phyloP scores from a whole-genome alignment of 352 stramenopile species.

The Thalassiosira hispida region DNA sequence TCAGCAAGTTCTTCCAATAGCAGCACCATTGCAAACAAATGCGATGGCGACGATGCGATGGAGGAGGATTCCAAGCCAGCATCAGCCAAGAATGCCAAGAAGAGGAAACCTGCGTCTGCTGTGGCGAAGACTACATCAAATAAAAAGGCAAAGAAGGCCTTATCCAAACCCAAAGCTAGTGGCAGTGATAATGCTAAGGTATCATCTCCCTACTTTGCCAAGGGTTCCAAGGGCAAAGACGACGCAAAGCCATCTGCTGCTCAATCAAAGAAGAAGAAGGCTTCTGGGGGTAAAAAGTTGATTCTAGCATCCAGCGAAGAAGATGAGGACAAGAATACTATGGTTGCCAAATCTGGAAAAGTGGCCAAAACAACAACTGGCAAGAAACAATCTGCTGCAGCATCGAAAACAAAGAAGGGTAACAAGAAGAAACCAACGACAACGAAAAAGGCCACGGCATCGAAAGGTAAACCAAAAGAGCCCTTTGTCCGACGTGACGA shows the following conservation, averaged over 20 bases:
- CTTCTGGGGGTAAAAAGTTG: slow-evolving; percentile 12
- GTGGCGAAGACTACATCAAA: not conserved
- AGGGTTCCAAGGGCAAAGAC: slow-evolving; percentile 13
- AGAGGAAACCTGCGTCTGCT: not conserved
- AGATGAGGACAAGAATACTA: slow-evolving; percentile 17
- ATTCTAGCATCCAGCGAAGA: slow-evolving; percentile 33
- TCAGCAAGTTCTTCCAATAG: not conserved
- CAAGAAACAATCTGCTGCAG: slow-evolving; percentile 15
- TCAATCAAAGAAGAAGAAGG: not conserved
- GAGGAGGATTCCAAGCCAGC: not conserved
- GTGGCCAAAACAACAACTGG: slow-evolving; percentile 11
- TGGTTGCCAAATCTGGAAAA: not conserved
- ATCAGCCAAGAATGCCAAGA: slow-evolving; percentile 10
- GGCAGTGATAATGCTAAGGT: not conserved
- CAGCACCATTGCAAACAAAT: not conserved
- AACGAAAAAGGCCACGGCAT: not conserved
- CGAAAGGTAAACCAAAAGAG: not conserved
- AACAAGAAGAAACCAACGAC: slow-evolving; percentile 36
- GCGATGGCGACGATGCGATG: not conserved
- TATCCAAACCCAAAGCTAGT: not conserved
- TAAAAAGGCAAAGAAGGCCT: slow-evolving; percentile 8
- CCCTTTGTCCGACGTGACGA: not conserved
- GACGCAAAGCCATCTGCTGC: slow-evolving; percentile 12
- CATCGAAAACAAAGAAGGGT: slow-evolving; percentile 15
- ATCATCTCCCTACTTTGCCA: slow-evolving; percentile 26